Conservation (phyloP, 108 stramenopile genomes). For the Skeletonema potamos region DNA sequence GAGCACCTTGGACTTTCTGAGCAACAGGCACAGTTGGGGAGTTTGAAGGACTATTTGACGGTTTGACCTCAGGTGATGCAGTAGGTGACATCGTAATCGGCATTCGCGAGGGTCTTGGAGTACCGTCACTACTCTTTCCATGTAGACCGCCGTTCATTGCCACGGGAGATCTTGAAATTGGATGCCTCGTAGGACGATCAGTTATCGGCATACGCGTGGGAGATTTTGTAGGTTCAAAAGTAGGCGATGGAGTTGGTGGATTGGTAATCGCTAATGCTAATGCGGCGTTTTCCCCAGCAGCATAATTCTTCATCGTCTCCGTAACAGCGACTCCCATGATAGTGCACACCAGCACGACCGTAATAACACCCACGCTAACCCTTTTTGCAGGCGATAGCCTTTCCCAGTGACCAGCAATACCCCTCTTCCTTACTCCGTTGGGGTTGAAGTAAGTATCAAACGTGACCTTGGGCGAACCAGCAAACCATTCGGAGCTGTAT, state of each 20-base stretch:
- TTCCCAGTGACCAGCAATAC: slow-evolving; percentile 2
- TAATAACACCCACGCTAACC: slow-evolving; percentile 23
- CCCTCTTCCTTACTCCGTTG: slow-evolving; percentile 5
- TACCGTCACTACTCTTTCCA: neutral
- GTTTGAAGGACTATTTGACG: neutral
- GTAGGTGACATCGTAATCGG: neutral
- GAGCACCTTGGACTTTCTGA: neutral
- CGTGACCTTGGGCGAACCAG: slow-evolving; percentile 7
- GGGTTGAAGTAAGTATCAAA: slow-evolving; percentile 11
- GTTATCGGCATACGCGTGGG: slow-evolving; percentile 3
- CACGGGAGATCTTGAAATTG: slow-evolving; percentile 6
- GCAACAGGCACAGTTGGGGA: neutral
- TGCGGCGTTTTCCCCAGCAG: neutral
- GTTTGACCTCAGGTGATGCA: neutral
- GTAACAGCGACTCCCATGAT: slow-evolving; percentile 35
- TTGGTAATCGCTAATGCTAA: slow-evolving; percentile 1
- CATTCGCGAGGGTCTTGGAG: neutral
- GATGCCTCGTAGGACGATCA: slow-evolving; percentile 21
- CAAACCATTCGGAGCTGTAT: slow-evolving; percentile 9
- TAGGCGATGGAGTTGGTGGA: slow-evolving; percentile 3
- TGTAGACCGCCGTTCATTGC: neutral
- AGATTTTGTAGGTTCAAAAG: neutral
- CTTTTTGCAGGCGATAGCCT: slow-evolving; percentile 5
- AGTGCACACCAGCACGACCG: slow-evolving; percentile 29
- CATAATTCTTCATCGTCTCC: neutral